Conservation (phyloP, 768 basidiomycete species). For the Xanthoconium purpureum region DNA sequence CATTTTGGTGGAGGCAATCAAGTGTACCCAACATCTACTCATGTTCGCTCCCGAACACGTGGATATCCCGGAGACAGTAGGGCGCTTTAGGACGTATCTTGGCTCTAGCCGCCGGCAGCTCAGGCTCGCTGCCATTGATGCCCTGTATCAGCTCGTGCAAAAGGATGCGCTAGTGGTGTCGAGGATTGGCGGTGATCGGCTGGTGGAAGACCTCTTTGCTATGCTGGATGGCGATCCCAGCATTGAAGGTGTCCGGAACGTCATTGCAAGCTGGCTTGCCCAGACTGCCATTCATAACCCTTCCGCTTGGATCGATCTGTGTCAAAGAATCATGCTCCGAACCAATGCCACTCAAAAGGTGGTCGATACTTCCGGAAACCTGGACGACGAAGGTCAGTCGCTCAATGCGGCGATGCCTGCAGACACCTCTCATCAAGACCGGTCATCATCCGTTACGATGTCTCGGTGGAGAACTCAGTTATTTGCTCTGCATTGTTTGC, state of each 20-base stretch:
- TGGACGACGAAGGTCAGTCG: constrained; percentile 94
- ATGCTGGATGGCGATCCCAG: constrained; percentile 94
- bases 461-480: constrained; percentile 96
- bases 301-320: constrained; percentile 97
- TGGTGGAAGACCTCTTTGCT: constrained; percentile 93
- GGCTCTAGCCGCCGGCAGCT: constrained; percentile 78
- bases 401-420: constrained; percentile 58
- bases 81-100: constrained; percentile 74
- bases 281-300: constrained; percentile 93
- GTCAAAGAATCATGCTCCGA: constrained; percentile 94
- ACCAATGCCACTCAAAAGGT: constrained; percentile 83
- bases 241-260: constrained; percentile 89
- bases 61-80: constrained; percentile 75
- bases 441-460: constrained; percentile 44
- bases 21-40: constrained; percentile 93
- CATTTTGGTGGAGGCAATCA: constrained; percentile 89
- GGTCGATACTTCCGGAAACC: constrained; percentile 54
- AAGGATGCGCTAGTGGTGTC: constrained; percentile 91
- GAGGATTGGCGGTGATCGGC: constrained; percentile 85
- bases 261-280: constrained; percentile 90
- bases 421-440: constrained; percentile 29
- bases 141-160: constrained; percentile 94
- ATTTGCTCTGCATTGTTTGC: constrained; percentile 90
- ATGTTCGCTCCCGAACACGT: constrained; percentile 91
- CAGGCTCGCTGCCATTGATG: constrained; percentile 93